Percentiles rank a stretch among this genome's conserved stretches.
Evolutionary conservation across 1,284 basidiomycete genomes (phyloP).

Genomic region (Moniliella sp.): DNA sequence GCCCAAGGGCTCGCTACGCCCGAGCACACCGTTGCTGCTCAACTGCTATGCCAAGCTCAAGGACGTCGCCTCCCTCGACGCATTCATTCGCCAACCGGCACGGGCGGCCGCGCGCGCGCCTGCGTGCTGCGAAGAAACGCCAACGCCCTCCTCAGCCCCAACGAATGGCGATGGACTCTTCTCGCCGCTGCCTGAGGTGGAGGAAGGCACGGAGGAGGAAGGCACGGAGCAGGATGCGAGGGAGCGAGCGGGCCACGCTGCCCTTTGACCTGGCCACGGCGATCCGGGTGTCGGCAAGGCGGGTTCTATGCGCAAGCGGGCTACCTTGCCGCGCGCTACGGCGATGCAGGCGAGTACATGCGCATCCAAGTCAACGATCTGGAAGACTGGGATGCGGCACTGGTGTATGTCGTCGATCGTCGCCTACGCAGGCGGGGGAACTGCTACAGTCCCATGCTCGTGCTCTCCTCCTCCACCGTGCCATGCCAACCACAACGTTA

Average conservation of each 20-base stretch:
- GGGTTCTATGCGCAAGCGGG: slow-evolving; percentile 85
- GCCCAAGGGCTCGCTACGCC: slow-evolving; percentile 69
- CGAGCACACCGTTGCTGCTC: slow-evolving; percentile 63
- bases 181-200: slow-evolving; percentile 28
- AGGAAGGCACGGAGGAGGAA: slow-evolving; percentile 1
- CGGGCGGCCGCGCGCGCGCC: background rate
- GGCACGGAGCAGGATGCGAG: background rate
- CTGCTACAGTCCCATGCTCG: slow-evolving; percentile 32
- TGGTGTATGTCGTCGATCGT: slow-evolving; percentile 53
- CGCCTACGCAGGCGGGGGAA: slow-evolving; percentile 41
- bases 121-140: background rate
- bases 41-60: slow-evolving; percentile 83
- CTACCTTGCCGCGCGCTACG: slow-evolving; percentile 77
- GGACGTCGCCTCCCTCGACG: slow-evolving; percentile 65
- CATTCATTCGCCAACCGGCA: slow-evolving; percentile 51
- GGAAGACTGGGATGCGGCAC: slow-evolving; percentile 56
- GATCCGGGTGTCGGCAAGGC: slow-evolving; percentile 81
- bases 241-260: slow-evolving; percentile 37
- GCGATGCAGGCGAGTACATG: slow-evolving; percentile 72
- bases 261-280: slow-evolving; percentile 93
- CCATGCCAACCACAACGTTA: slow-evolving; percentile 66
- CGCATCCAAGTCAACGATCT: slow-evolving; percentile 85
- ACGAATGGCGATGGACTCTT: slow-evolving; percentile 35
- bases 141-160: slow-evolving; percentile 1
- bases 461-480: slow-evolving; percentile 52